These are phyloP conservation scores for Candida stauntonica DNA, from an alignment of 805 yeast species.

Conservation along the genomic window DNA sequence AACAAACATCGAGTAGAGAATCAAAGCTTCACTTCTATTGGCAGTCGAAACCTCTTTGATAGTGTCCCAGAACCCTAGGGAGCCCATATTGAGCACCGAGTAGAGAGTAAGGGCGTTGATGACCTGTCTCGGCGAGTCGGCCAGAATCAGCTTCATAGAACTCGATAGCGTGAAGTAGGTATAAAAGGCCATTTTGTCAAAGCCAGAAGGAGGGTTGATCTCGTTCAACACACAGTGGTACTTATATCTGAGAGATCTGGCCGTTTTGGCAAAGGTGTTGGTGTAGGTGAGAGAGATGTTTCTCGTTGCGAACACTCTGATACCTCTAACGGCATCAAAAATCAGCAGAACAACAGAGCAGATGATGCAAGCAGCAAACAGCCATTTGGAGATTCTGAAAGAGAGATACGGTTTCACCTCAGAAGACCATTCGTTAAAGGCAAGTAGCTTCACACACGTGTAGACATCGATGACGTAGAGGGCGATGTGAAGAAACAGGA, in stretches of 20 bases:
- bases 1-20: constrained; percentile 69
- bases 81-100: constrained; percentile 38
- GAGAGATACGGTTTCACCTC: constrained; percentile 45
- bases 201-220: constrained; percentile 59
- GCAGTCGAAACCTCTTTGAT: constrained; percentile 55
- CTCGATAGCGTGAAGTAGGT: constrained; percentile 62
- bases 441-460: constrained; percentile 71
- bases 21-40: constrained; percentile 62
- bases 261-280: constrained; percentile 54
- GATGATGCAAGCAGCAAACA: constrained; percentile 77
- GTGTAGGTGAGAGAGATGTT: constrained; percentile 70
- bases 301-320: constrained; percentile 50
- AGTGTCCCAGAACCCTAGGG: constrained; percentile 33
- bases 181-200: constrained; percentile 65
- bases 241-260: constrained; percentile 57
- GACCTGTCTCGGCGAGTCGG: constrained; percentile 86
- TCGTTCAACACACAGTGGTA: constrained; percentile 69
- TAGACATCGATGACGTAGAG: constrained; percentile 69
- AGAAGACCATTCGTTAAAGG: constrained; percentile 65
- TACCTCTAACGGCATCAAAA: constrained; percentile 56
- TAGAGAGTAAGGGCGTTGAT: constrained; percentile 72
- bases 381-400: constrained; percentile 55
- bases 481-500: constrained; percentile 42
- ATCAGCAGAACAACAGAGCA: constrained; percentile 56
- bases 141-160: constrained; percentile 57